Conservation (phyloP, 345 rosid species). For the Brassica napus region DNA sequence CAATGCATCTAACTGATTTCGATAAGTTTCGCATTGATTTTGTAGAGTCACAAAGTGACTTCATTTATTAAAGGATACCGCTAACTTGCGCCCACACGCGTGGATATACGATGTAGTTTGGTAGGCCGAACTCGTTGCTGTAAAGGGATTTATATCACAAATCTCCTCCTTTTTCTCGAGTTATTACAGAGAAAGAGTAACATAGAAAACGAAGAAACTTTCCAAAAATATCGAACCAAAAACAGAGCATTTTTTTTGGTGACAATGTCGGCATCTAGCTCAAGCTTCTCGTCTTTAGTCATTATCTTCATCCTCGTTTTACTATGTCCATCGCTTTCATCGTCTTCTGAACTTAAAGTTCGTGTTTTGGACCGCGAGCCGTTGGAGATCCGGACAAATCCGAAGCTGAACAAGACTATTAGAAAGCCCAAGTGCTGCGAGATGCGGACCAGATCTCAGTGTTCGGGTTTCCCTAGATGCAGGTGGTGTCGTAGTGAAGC, state of each 20-base stretch:
- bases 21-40: not conserved
- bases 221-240: constrained; percentile 3
- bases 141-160: not conserved
- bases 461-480: constrained; percentile 56
- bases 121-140: too few species aligned
- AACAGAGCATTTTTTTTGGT: not conserved
- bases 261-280: constrained; percentile 34
- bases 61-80: not conserved
- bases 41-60: not conserved
- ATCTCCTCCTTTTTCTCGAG: constrained; percentile 3
- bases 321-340: constrained; percentile 21
- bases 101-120: too few species aligned
- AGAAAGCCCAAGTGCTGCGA: constrained; percentile 57
- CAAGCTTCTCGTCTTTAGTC: constrained; percentile 28
- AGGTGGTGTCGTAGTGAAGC: constrained; percentile 77
- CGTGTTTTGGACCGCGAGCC: constrained; percentile 40
- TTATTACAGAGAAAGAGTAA: not conserved
- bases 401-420: constrained; percentile 17
- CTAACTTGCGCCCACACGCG: not conserved
- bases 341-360: constrained; percentile 16
- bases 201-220: constrained; percentile 6
- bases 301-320: constrained; percentile 28
- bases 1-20: not conserved
- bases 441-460: constrained; percentile 61
- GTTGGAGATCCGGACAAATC: constrained; percentile 38